A percentile compares a stretch with the other conserved stretches of the same genome.
These are phyloP conservation scores for Sporopachydermia lactativora DNA, from an alignment of 805 yeast species.

Conservation along the genomic window DNA sequence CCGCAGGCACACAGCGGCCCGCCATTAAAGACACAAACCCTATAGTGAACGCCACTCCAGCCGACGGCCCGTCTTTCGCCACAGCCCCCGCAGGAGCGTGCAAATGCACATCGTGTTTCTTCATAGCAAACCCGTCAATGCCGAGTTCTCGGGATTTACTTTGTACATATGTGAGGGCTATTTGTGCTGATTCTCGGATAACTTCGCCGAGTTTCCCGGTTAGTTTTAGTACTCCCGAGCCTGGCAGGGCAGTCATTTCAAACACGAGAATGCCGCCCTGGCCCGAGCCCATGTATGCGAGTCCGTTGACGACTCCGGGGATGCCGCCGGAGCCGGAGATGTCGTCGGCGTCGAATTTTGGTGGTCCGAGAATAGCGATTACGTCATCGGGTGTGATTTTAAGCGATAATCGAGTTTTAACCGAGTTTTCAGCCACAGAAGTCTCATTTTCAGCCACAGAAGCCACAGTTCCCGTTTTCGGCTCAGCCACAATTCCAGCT, in stretches of 20 bases:
- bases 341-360: constrained; percentile 31
- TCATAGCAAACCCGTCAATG: constrained; percentile 23
- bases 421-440: background rate
- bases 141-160: constrained; percentile 29
- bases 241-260: constrained; percentile 59
- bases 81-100: constrained; percentile 61
- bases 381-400: constrained; percentile 39
- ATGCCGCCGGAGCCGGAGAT: constrained; percentile 28
- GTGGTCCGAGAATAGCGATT: constrained; percentile 56
- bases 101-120: constrained; percentile 45
- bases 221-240: constrained; percentile 33
- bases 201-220: constrained; percentile 81
- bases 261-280: constrained; percentile 70
- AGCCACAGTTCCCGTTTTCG: background rate
- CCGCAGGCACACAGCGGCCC: constrained; percentile 6
- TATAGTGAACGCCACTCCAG: constrained; percentile 16
- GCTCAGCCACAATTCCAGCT: constrained; percentile 3
- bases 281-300: constrained; percentile 79
- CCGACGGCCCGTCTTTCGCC: constrained; percentile 47
- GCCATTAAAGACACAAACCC: background rate
- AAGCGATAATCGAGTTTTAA: constrained; percentile 20
- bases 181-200: constrained; percentile 65
- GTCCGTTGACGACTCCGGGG: constrained; percentile 73
- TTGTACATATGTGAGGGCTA: constrained; percentile 62
- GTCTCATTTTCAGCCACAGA: constrained; percentile 5